Evolutionary conservation across 1,139 yeast genomes (phyloP).

Genomic region (Waltiozyma solani): DNA sequence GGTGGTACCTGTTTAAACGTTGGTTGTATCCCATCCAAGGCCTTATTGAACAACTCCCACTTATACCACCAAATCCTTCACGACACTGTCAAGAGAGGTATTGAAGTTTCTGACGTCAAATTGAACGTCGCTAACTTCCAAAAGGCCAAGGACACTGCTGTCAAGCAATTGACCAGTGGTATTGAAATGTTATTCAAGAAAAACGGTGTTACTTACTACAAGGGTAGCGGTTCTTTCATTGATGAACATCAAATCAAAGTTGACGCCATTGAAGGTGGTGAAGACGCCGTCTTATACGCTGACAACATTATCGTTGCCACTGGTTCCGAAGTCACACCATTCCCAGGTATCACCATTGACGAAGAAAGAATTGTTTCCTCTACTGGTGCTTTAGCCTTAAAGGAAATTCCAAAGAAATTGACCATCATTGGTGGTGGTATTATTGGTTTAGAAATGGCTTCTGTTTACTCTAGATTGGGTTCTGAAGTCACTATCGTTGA

Average conservation of each 20-base stretch:
- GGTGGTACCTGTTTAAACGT: slow-evolving; percentile 99
- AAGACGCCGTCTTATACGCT: slow-evolving; percentile 57
- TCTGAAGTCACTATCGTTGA: slow-evolving; percentile 92
- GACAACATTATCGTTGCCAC: slow-evolving; percentile 93
- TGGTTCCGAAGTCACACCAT: slow-evolving; percentile 97
- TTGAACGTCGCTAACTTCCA: slow-evolving; percentile 74
- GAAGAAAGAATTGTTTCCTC: slow-evolving; percentile 96
- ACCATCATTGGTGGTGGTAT: slow-evolving; percentile 99
- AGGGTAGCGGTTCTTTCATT: slow-evolving; percentile 85
- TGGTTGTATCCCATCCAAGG: slow-evolving; percentile 98
- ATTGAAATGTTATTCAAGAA: slow-evolving; percentile 92
- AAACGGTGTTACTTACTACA: slow-evolving; percentile 88
- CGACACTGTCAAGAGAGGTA: slow-evolving; percentile 84
- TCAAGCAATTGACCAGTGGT: slow-evolving; percentile 84
- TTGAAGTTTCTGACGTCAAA: slow-evolving; percentile 70
- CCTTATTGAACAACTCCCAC: slow-evolving; percentile 90
- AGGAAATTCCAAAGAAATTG: slow-evolving; percentile 85
- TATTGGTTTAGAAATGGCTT: slow-evolving; percentile 98
- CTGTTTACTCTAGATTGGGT: slow-evolving; percentile 94
- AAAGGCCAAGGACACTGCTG: slow-evolving; percentile 89
- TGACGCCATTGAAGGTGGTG: slow-evolving; percentile 80
- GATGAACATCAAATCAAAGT: slow-evolving; percentile 74
- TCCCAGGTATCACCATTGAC: slow-evolving; percentile 96
- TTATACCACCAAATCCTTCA: slow-evolving; percentile 81
- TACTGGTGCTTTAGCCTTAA: slow-evolving; percentile 80